phyloP scores from a whole-genome alignment of 768 basidiomycete species.

The Mycena metata region DNA sequence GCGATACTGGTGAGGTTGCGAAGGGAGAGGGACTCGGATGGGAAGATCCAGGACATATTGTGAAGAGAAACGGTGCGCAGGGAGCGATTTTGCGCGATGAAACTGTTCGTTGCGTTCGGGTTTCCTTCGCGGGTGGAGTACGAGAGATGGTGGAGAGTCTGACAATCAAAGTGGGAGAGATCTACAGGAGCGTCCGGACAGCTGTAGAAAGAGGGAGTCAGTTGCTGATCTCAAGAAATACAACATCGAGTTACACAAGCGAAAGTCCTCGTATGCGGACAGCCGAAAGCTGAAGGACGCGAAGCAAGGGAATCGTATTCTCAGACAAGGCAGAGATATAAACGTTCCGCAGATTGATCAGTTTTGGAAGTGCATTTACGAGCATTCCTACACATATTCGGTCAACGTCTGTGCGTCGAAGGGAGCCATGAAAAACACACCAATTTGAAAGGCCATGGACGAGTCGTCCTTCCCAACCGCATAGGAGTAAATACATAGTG shows the following conservation, averaged over 20 bases:
- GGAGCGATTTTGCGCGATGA: slow-evolving; percentile 66
- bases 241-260: slow-evolving; percentile 56
- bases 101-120: slow-evolving; percentile 55
- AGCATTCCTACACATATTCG: slow-evolving; percentile 66
- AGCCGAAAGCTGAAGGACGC: slow-evolving; percentile 63
- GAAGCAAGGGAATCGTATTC: slow-evolving; percentile 64
- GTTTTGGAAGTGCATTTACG: slow-evolving; percentile 74
- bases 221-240: background rate
- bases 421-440: slow-evolving; percentile 51
- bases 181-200: slow-evolving; percentile 61
- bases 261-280: slow-evolving; percentile 71
- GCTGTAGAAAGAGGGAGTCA: slow-evolving; percentile 41
- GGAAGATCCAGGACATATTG: slow-evolving; percentile 70
- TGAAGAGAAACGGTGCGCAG: slow-evolving; percentile 69
- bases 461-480: slow-evolving; percentile 58
- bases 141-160: slow-evolving; percentile 70
- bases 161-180: slow-evolving; percentile 62
- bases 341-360: slow-evolving; percentile 70
- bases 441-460: slow-evolving; percentile 74
- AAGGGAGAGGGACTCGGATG: slow-evolving; percentile 64
- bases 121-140: slow-evolving; percentile 62
- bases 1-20: slow-evolving; percentile 75
- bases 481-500: slow-evolving; percentile 70
- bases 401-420: background rate
- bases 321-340: slow-evolving; percentile 71